Evolutionary conservation across 2,329 filamentous ascomycete genomes (phyloP), one percentile per base, ranked within the genome.

Genomic region (Aspergillus melleus): DNA sequence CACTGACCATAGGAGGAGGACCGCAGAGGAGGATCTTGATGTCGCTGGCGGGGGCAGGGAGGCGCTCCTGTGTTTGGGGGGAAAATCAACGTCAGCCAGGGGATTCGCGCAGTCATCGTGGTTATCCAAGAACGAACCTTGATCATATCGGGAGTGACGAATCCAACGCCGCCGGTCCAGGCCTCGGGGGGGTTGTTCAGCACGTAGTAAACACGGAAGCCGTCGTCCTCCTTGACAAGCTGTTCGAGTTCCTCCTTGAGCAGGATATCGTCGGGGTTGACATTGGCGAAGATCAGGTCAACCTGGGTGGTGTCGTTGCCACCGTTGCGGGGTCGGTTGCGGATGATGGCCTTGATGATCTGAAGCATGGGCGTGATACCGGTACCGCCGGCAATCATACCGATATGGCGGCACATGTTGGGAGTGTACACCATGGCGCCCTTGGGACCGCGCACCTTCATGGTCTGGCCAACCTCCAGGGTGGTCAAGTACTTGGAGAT

Each of bases 291-390:
- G 77, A 99, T 92, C 64, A 99, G 83, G 74, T 97, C 92, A 56
- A 98, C 87, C 82, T 96, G 83, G 62, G 95, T 99, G 74, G 81
- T 88, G 80, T 96, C 92, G 63, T 89, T 93, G 54, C 87, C 82
- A 57, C 87, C 83, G 68, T 80, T 81, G 61, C 78, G 77, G 56
- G 80, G 79, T 62, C 92, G 87, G 71, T 91, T 91, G 68, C 91
- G 87, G 70, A 93, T 86, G 69, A 98, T 92, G 60, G 94, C 95
- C 71, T 92, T 90, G 75, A 96, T 88, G 70, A 99, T 88, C 82
- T 99, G 95, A 64, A 98, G 86, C 95, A 99, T 99, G 62, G 95
- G 95, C 10, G 95, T 98, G 77, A 99, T 98, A 69, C 95, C 95
- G 36, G 95, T 98, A 66, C 95, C 95, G 68, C 95, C 95, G 65